A percentile compares a stretch with the other conserved stretches of the same genome.
Evolutionary conservation across 1,284 basidiomycete genomes (phyloP).

Genomic region (Malassezia nana): DNA sequence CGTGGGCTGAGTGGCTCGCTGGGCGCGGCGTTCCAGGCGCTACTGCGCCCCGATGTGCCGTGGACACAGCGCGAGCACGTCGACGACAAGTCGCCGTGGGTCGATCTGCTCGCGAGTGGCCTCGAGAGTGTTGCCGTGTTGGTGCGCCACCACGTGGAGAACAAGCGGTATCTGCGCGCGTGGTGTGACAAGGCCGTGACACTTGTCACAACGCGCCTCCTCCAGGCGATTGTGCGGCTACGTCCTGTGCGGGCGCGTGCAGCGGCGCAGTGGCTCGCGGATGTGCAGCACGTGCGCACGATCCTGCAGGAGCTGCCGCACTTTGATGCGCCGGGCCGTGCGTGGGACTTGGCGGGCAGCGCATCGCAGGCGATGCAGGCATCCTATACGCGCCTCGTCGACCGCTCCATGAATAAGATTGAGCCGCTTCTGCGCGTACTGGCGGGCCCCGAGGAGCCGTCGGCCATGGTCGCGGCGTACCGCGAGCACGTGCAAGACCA

Average conservation of each 20-base stretch:
- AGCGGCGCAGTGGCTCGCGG: slow-evolving; percentile 33
- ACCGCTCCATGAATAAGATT: slow-evolving; percentile 24
- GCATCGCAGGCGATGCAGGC: slow-evolving; percentile 20
- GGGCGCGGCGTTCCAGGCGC: slow-evolving; percentile 37
- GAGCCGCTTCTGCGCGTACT: slow-evolving; percentile 30
- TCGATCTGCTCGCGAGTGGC: slow-evolving; percentile 33
- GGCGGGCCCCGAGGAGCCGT: slow-evolving; percentile 18
- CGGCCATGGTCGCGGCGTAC: slow-evolving; percentile 31
- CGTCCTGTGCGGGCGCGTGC: slow-evolving; percentile 27
- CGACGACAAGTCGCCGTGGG: slow-evolving; percentile 28
- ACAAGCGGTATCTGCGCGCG: slow-evolving; percentile 40
- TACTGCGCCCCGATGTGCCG: slow-evolving; percentile 32
- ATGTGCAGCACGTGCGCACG: slow-evolving; percentile 26
- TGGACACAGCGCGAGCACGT: slow-evolving; percentile 28
- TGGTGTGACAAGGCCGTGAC: slow-evolving; percentile 44
- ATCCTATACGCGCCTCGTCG: slow-evolving; percentile 33
- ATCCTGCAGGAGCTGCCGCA: slow-evolving; percentile 36
- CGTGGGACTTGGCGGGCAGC: not conserved
- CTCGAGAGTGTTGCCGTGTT: slow-evolving; percentile 40
- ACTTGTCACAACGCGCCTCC: slow-evolving; percentile 24
- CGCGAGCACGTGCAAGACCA: slow-evolving; percentile 31
- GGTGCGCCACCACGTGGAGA: slow-evolving; percentile 42
- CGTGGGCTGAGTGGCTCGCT: slow-evolving; percentile 29
- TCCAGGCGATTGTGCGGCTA: slow-evolving; percentile 30
- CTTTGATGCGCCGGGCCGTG: slow-evolving; percentile 15